phyloP scores from a whole-genome alignment of 2,329 filamentous ascomycete genomes.

The Pseudocercospora crystallina region DNA sequence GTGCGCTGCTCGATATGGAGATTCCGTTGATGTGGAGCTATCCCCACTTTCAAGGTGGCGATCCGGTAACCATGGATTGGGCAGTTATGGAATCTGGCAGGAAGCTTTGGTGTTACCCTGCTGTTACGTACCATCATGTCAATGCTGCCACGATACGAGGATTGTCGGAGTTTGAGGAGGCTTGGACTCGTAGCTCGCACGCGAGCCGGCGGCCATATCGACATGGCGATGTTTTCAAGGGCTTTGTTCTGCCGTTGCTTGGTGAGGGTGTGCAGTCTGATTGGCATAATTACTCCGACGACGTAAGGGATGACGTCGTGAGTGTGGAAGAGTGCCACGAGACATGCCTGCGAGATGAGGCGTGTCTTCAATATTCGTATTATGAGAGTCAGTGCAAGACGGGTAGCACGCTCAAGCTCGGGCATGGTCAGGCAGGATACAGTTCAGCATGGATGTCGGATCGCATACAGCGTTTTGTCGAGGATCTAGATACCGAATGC shows the following conservation, averaged over 20 bases:
- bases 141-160: slow-evolving; percentile 17
- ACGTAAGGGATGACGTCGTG: not conserved
- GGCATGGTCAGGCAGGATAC: not conserved
- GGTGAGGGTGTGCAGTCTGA: not conserved
- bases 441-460: not conserved
- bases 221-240: not conserved
- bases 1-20: slow-evolving; percentile 22
- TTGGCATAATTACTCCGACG: not conserved
- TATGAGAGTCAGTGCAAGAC: not conserved
- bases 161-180: slow-evolving; percentile 28
- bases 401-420: not conserved
- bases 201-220: not conserved
- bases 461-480: not conserved
- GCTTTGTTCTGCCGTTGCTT: not conserved
- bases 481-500: not conserved
- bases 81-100: slow-evolving; percentile 13
- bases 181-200: slow-evolving; percentile 12
- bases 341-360: not conserved
- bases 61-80: slow-evolving; percentile 21
- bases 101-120: slow-evolving; percentile 27
- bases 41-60: slow-evolving; percentile 24
- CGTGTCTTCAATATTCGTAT: not conserved
- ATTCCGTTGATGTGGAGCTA: slow-evolving; percentile 21
- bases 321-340: not conserved
- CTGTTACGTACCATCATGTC: slow-evolving; percentile 27